Evolutionary conservation across 2,329 filamentous ascomycete genomes (phyloP), one percentile per base, ranked within the genome.

Genomic region (Monosporascus sp.): DNA sequence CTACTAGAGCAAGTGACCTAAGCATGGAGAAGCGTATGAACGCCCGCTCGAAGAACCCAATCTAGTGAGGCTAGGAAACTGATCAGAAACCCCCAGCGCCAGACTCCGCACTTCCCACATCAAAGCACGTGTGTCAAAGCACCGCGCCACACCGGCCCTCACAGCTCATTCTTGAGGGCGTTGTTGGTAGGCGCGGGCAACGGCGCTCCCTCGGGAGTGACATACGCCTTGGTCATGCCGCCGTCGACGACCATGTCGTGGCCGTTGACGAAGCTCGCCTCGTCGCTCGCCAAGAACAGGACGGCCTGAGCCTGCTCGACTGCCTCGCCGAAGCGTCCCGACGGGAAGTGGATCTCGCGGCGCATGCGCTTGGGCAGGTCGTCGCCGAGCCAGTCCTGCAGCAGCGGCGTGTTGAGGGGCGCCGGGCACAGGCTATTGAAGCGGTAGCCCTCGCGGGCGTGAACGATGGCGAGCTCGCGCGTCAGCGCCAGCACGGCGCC

Each of bases 191-290:
- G 85, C 5, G 79, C 77, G 11, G 74, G 61, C 0, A 75, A 61
- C 8, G 83, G 67, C 16, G 80, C 75, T 3, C 85, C 85, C 71
- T 87, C 83, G 2, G 85, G 75, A 1, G 85, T 88, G 27, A 88
- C 84, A 71, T 97, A 97, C 45, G 91, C 90, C 80, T 89, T 96
- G 65, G 86, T 93, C 90, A 99, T 90, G 56, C 93, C 93, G 54
- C 94, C 94, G 66, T 99, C 94, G 26, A 97, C 91, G 5, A 96
- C 87, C 75, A 97, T 96, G 69, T 97, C 94, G 55, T 85, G 87
- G 11, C 89, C 91, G 60, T 94, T 96, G 66, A 96, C 88, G 64
- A 95, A 96, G 76, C 88, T 90, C 66, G 87, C 85, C 77, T 96
- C 91, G 62, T 96, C 91, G 60, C 86, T 91, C 8, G 91, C 91